Base-by-base conservation (phyloP, 1,284 basidiomycete genomes). In the Cystobasidium slooffiae region DNA sequence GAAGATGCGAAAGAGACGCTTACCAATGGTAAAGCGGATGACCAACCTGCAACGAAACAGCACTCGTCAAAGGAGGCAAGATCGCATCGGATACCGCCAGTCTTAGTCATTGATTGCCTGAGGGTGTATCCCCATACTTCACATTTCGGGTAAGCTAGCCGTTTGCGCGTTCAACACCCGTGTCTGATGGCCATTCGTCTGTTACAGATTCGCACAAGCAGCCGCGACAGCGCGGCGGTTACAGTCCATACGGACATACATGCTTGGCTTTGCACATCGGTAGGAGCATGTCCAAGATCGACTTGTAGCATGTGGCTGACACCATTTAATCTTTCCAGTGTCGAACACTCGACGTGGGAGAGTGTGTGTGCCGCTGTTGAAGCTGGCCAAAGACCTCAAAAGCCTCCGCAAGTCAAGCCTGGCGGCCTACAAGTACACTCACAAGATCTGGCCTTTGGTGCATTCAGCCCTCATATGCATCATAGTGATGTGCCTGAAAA, bases 91-190 rank as follows among this genome's bases (percentile, higher is more conserved):
- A 64, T 10, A 9, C 56, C 78, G 31, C 72, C 87, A 14, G 85
- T 90, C 9, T 83, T 90, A 72, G 85, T 92, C 56, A 83, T 92
- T 47, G 91, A 93, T 80, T 91, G 90, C 78, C 83, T 93, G 56
- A 84, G 88, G 52, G 83, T 90, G 3, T 79, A 81, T 4, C 81
- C 85, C 1, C 89, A 91, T 80, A 87, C 84, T 22, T 92, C 91
- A 7, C 91, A 93, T 81, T 86, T 90, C 77, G 91, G 91, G 70
- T 73, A 37, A 37, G 70, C 39, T 4, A 20, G 14, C 3, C 20
- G 2, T 18, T 10, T 31, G 3, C 20, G 10, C 6, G 20, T 47
- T 6, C 9, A 6, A 9, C 0, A 31, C 14, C 8, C 37, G 51
- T 31, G 0, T 10, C 62, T 56, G 52, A 51, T 39, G 6, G 16